Evolutionary conservation across 2,329 filamentous ascomycete genomes (phyloP).

Genomic region (Sporothrix globosa): DNA sequence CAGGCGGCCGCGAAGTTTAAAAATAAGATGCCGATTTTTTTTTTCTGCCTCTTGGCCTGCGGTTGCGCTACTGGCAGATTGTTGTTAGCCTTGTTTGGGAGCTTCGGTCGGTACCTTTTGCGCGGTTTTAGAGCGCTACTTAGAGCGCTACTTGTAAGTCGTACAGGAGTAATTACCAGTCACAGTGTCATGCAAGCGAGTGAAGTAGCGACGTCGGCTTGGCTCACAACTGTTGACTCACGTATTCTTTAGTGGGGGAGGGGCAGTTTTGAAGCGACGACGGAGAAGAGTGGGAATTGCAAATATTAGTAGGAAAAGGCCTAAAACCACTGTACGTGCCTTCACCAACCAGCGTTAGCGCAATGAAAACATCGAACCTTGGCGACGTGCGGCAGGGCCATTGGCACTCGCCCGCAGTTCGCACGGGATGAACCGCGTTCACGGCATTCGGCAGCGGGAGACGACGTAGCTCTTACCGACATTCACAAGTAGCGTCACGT

Average conservation of each 20-base stretch:
- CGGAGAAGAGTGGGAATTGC: neutral
- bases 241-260: conserved; percentile 13
- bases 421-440: conserved; percentile 14
- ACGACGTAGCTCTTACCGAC: neutral
- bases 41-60: neutral
- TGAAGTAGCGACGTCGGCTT: too few relatives aligned
- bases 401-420: neutral
- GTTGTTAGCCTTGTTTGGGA: neutral
- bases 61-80: too few relatives aligned
- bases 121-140: too few relatives aligned
- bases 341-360: neutral
- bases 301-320: neutral
- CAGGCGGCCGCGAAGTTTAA: neutral
- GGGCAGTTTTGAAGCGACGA: conserved; percentile 3
- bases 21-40: conserved; percentile 20
- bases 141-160: too few relatives aligned
- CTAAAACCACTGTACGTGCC: neutral
- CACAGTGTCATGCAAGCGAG: too few relatives aligned
- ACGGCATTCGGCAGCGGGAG: neutral
- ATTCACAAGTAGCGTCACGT: neutral
- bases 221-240: neutral
- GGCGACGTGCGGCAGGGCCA: conserved; percentile 5
- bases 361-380: neutral
- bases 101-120: too few relatives aligned
- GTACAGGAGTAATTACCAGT: too few relatives aligned